A percentile compares a stretch with the other conserved stretches of the same genome.
phyloP scores from a whole-genome alignment of 495 filamentous ascomycete species.

The Daldinia vernicosa region DNA sequence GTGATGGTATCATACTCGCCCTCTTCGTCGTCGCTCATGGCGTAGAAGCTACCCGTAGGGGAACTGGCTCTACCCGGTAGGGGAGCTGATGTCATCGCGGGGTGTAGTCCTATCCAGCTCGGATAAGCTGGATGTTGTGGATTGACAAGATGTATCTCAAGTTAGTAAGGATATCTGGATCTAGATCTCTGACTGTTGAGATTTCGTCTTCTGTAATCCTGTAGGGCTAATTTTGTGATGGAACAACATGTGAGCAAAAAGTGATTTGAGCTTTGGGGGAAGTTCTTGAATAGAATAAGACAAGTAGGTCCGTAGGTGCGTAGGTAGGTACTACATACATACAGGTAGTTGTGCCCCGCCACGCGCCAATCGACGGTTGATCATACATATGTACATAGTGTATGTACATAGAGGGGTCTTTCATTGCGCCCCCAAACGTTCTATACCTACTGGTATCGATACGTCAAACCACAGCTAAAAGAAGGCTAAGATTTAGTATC shows the following conservation, averaged over 20 bases:
- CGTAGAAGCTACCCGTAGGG: slow-evolving; percentile 92
- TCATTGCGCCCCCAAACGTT: background rate
- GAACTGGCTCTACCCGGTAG: slow-evolving; percentile 60
- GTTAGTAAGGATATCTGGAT: slow-evolving; percentile 13
- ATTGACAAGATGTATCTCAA: slow-evolving; percentile 16
- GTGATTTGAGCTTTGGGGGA: slow-evolving; percentile 18
- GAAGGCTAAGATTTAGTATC: slow-evolving; percentile 18
- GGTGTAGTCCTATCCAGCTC: slow-evolving; percentile 33
- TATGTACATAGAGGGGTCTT: background rate
- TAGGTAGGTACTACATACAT: too few species aligned
- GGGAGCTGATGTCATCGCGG: slow-evolving; percentile 47
- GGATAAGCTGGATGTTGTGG: slow-evolving; percentile 34
- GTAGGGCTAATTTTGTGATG: slow-evolving; percentile 27
- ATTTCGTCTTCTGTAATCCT: slow-evolving; percentile 14
- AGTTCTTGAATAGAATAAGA: slow-evolving; percentile 27
- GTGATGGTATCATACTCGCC: slow-evolving; percentile 95
- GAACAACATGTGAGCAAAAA: slow-evolving; percentile 33
- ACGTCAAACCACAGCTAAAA: slow-evolving; percentile 17
- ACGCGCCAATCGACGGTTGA: slow-evolving; percentile 17
- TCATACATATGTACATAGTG: too few species aligned
- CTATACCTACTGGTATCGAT: slow-evolving; percentile 7
- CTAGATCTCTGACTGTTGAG: slow-evolving; percentile 8
- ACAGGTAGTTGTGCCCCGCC: slow-evolving; percentile 33
- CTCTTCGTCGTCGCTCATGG: slow-evolving; percentile 95
- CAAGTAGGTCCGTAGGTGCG: slow-evolving; percentile 8